Base-by-base conservation (phyloP, 257 asterid genomes). In the Nicotiana paniculata region DNA sequence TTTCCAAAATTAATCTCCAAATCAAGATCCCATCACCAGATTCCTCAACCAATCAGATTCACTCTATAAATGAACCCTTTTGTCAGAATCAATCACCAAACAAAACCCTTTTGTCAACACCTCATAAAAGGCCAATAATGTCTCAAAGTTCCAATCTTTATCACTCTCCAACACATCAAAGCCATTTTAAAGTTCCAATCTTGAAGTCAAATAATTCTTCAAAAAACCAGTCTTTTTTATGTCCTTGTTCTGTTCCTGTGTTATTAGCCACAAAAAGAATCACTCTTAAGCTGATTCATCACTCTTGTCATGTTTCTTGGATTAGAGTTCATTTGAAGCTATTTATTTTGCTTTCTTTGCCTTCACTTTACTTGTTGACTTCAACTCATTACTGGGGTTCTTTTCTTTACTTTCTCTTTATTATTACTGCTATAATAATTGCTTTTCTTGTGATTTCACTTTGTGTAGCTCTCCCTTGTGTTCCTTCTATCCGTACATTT, bases 71-170 rank as follows among this genome's bases (percentile, higher is more conserved):
- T 84, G 88, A 84, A 79, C 82, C 87, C 53, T 35, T 88, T 74
- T 83, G 37, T 9, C 55, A 32, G 58, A 84, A 80, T 33, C 72
- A 77, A 32, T 80, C 85, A 11, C 43, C 81, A 77, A 85, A 48
- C 55, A 80, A 81, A 65, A 63, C 84, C 86, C 85, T 77, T 67
- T 33, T 86, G 6, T 88, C 87, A 43, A 74, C 85, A 6, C 91
- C 90, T 59, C 87, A 85, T 30, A 86, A 88, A 66, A 86, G 90
- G 83, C 81, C 88, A 32, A 67, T 85, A 74, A 88, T 88, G 82
- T 79, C 88, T 13, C 90, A 86, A 85, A 85, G 79, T 67, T 77
- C 84, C 26, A 83, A 81, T 77, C 77, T 86, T 81, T 62, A 86
- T 28, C 86, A 84, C 43, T 82, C 89, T 48, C 85, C 91, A 30